Evolutionary conservation across 257 asterid genomes (phyloP), one percentile per base, ranked within the genome.

Genomic region (Dorcoceras hygrometricum): DNA sequence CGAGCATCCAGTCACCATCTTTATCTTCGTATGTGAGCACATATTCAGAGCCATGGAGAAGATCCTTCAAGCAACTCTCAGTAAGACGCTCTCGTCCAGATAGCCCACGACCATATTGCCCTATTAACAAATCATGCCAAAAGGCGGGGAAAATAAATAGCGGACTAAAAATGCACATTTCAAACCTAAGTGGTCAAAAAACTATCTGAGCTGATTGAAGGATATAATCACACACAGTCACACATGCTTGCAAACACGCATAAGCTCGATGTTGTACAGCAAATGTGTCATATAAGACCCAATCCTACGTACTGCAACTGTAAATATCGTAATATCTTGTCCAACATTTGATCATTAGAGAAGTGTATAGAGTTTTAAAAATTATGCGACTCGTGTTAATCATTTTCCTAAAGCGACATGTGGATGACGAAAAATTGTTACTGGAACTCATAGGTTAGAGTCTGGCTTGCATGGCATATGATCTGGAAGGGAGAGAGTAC

Each of bases 1-100:
- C 95, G 18, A 90, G 95, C 97, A 90, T 90, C 97, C 92, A 86
- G 19, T 86, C 95, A n/a, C 88, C 87, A 32, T 89, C 92, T 76
- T 86, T 89, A 64, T 86, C 95, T 78, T 89, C 92, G 28, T 81
- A 89, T 0, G 96, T 89, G 32, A 85, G 85, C 77, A 87, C 90
- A 62, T 82, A 86, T 23, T 85, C 95, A 5, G 91, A 83, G 50
- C 89, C 87, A 32, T 77, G 86, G 64, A 85, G 77, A 34, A 82
- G 87, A 82, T 84, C 91, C 83, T 72, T 84, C 61, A 82, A 77
- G 70, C 69, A 82, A 67, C 79, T 82, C 75, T 87, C 91, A 48
- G 79, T 84, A 20, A 82, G 82, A n/a, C 63, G 73, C 25, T 78
- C 89, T 70, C 75, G 75, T 63, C 81, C 87, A 0, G 77, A 73